These are phyloP conservation scores for Zasmidium citrigriseum DNA, from an alignment of 2,329 filamentous ascomycete species.

Conservation along the genomic window DNA sequence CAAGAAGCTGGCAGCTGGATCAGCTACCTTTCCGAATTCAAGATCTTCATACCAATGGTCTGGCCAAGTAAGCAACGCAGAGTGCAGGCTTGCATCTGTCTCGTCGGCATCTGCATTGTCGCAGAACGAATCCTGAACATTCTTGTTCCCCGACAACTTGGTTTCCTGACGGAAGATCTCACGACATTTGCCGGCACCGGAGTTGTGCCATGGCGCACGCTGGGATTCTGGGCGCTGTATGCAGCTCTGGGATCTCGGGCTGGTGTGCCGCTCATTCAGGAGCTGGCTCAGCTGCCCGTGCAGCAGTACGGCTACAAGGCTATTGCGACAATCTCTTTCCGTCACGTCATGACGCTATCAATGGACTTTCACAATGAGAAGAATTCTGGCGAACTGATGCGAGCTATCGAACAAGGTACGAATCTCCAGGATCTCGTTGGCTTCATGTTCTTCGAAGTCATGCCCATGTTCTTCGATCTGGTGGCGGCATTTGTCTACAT, in stretches of 20 bases:
- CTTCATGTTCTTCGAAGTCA: slow-evolving; percentile 59
- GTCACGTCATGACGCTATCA: slow-evolving; percentile 67
- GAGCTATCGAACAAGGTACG: slow-evolving; percentile 64
- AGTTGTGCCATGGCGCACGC: slow-evolving; percentile 54
- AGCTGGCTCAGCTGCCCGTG: slow-evolving; percentile 56
- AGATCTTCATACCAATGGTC: slow-evolving; percentile 73
- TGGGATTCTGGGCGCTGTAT: slow-evolving; percentile 53
- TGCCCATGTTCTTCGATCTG: slow-evolving; percentile 65
- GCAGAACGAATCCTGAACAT: slow-evolving; percentile 72
- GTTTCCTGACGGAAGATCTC: slow-evolving; percentile 73
- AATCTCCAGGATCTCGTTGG: slow-evolving; percentile 62
- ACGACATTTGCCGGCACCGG: slow-evolving; percentile 49
- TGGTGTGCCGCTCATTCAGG: slow-evolving; percentile 53
- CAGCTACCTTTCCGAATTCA: slow-evolving; percentile 73
- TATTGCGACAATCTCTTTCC: slow-evolving; percentile 63
- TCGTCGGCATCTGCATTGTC: slow-evolving; percentile 70
- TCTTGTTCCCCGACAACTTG: slow-evolving; percentile 77
- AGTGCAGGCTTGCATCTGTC: slow-evolving; percentile 67
- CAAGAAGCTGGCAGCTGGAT: slow-evolving; percentile 75
- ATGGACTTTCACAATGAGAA: slow-evolving; percentile 71
- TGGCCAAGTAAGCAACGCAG: slow-evolving; percentile 69
- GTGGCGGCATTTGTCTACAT: slow-evolving; percentile 62
- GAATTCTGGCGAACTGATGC: slow-evolving; percentile 64
- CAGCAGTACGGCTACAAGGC: slow-evolving; percentile 59
- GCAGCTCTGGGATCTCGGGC: slow-evolving; percentile 54